These are phyloP conservation scores for Melampsora abietis-canadensis DNA, from an alignment of 1,284 basidiomycete species.

Conservation along the genomic window DNA sequence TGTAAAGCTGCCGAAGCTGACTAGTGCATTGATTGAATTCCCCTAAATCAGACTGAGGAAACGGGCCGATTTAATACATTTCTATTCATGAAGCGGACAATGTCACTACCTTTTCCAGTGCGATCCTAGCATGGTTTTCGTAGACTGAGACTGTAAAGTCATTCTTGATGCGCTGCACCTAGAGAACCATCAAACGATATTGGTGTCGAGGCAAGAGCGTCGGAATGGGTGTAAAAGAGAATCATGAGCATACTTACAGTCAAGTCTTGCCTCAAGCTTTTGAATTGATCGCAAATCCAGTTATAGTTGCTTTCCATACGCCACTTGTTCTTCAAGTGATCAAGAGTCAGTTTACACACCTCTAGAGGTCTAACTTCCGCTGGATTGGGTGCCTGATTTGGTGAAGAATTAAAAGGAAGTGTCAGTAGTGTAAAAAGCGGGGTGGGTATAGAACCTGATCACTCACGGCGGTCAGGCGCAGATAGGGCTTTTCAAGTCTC, in stretches of 20 bases:
- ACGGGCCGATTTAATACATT: conserved; percentile 43
- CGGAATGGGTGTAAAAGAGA: background rate
- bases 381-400: conserved; percentile 79
- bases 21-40: conserved; percentile 99
- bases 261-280: conserved; percentile 92
- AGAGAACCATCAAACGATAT: conserved; percentile 43
- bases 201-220: conserved; percentile 45
- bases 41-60: conserved; percentile 79
- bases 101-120: conserved; percentile 72
- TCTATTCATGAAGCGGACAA: conserved; percentile 14
- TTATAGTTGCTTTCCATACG: conserved; percentile 75
- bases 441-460: conserved; percentile 7
- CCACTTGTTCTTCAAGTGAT: conserved; percentile 85
- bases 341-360: conserved; percentile 78
- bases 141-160: conserved; percentile 97
- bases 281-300: conserved; percentile 97
- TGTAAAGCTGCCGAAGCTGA: conserved; percentile 83
- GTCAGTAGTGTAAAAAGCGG: conserved; percentile 6
- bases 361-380: conserved; percentile 85
- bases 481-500: conserved; percentile 90
- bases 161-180: conserved; percentile 99
- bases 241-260: conserved; percentile 69
- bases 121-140: conserved; percentile 96
- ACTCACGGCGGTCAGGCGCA: conserved; percentile 84
- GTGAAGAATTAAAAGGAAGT: conserved; percentile 23